Evolutionary conservation across 495 filamentous ascomycete species (phyloP).

Genomic region (Sabuloglossum arenarium): DNA sequence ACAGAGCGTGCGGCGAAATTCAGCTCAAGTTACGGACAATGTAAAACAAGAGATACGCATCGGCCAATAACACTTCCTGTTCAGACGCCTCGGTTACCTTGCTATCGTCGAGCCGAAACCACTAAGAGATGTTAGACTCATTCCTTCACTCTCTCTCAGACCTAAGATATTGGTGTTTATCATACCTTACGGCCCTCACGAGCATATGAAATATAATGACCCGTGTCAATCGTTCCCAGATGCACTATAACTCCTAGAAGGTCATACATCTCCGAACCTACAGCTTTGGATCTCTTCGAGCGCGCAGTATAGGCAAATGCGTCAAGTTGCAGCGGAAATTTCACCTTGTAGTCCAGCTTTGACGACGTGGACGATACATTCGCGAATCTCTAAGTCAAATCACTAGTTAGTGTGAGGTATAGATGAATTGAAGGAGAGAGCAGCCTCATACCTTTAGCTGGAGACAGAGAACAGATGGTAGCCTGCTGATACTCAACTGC

Average conservation of each 20-base stretch:
- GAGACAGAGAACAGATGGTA: conserved; percentile 76
- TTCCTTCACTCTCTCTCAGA: conserved; percentile 9
- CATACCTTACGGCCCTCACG: conserved; percentile 50
- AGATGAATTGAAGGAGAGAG: background rate
- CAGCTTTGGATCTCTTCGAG: background rate
- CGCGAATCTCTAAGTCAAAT: conserved; percentile 44
- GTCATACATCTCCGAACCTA: conserved; percentile 36
- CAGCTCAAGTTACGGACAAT: conserved; percentile 28
- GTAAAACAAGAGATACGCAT: conserved; percentile 82
- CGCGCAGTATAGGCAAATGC: conserved; percentile 66
- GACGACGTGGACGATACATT: conserved; percentile 42
- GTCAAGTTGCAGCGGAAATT: conserved; percentile 69
- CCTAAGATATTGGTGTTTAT: background rate
- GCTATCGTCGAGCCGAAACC: conserved; percentile 85
- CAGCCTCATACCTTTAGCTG: conserved; percentile 52
- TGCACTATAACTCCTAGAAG: conserved; percentile 72
- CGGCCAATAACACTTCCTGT: conserved; percentile 54
- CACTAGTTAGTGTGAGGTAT: background rate
- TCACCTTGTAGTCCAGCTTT: conserved; percentile 64
- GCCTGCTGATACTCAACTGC: conserved; percentile 53
- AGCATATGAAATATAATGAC: conserved; percentile 80
- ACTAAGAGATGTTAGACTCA: conserved; percentile 23
- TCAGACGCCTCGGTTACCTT: conserved; percentile 62
- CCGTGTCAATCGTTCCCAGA: conserved; percentile 67
- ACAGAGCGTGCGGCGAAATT: background rate